Percentiles rank a stretch among this genome's conserved stretches.
Conservation (phyloP, 2,329 filamentous ascomycete species). For the Metarhizium sp. region DNA sequence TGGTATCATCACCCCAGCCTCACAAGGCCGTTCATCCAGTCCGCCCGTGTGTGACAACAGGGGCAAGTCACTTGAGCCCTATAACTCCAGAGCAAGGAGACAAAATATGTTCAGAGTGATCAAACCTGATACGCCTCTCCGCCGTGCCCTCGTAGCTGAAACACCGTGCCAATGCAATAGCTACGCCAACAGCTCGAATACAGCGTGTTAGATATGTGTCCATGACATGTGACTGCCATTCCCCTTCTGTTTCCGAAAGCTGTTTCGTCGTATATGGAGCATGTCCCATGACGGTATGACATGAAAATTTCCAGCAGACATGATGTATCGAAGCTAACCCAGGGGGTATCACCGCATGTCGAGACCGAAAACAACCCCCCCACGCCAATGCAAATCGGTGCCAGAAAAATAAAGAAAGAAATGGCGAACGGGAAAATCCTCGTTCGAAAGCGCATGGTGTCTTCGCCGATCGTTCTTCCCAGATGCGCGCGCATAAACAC, state of each 20-base stretch:
- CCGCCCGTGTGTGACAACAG: conserved; percentile 8
- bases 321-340: conserved; percentile 16
- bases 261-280: conserved; percentile 2
- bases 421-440: conserved; percentile 2
- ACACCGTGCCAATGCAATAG: conserved; percentile 9
- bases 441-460: background rate
- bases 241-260: conserved; percentile 1
- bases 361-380: conserved; percentile 9
- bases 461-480: background rate
- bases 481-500: background rate
- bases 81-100: conserved; percentile 6
- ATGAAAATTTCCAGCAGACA: background rate
- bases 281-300: background rate
- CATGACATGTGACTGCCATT: conserved; percentile 3
- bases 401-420: conserved; percentile 1
- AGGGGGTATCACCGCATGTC: conserved; percentile 18
- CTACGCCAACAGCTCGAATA: conserved; percentile 4
- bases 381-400: conserved; percentile 11
- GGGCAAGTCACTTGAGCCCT: conserved; percentile 15
- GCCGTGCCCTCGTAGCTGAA: conserved; percentile 5
- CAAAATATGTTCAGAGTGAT: conserved; percentile 6
- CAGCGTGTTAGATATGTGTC: conserved; percentile 2
- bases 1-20: conserved; percentile 23
- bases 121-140: conserved; percentile 13
- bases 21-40: conserved; percentile 14